These are phyloP conservation scores for Alternaria dauci DNA, from an alignment of 2,329 filamentous ascomycete genomes.

Conservation along the genomic window DNA sequence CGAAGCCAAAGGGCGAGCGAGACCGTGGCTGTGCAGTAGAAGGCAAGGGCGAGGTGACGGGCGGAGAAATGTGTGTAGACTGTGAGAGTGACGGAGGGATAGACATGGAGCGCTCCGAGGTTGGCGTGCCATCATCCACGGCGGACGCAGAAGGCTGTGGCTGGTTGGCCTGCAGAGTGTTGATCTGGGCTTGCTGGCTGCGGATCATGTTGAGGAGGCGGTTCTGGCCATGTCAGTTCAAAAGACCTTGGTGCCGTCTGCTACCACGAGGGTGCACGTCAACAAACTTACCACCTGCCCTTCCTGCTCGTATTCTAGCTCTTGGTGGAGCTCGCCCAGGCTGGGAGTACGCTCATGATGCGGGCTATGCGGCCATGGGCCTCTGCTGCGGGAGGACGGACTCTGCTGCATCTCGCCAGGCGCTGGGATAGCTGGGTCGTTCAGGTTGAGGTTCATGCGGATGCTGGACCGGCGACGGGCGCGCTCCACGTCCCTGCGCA, in stretches of 20 bases:
- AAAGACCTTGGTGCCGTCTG: no score
- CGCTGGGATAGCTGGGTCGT: constrained; percentile 72
- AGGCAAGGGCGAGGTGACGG: constrained; percentile 50
- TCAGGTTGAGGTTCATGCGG: constrained; percentile 76
- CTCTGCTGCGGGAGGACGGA: constrained; percentile 39
- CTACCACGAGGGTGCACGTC: no score
- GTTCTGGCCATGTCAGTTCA: constrained; percentile 61
- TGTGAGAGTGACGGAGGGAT: constrained; percentile 43
- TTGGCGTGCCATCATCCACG: constrained; percentile 62
- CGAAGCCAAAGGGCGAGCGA: constrained; percentile 44
- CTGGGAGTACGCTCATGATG: constrained; percentile 74
- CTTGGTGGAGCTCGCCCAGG: constrained; percentile 79
- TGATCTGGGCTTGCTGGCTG: constrained; percentile 75
- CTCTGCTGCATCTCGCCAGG: constrained; percentile 73
- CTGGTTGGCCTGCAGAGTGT: constrained; percentile 61
- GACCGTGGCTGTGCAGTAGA: constrained; percentile 58
- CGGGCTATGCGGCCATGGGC: constrained; percentile 59
- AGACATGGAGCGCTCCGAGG: constrained; percentile 58
- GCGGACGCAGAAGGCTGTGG: constrained; percentile 53
- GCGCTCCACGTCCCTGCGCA: constrained; percentile 50
- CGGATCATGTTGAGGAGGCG: constrained; percentile 80
- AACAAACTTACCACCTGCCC: constrained; percentile 70
- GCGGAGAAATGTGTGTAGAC: constrained; percentile 38
- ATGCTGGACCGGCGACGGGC: constrained; percentile 72
- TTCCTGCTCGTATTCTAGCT: constrained; percentile 81